Base-by-base conservation (phyloP, 108 stramenopile species). In the Thalassiosira profunda region DNA sequence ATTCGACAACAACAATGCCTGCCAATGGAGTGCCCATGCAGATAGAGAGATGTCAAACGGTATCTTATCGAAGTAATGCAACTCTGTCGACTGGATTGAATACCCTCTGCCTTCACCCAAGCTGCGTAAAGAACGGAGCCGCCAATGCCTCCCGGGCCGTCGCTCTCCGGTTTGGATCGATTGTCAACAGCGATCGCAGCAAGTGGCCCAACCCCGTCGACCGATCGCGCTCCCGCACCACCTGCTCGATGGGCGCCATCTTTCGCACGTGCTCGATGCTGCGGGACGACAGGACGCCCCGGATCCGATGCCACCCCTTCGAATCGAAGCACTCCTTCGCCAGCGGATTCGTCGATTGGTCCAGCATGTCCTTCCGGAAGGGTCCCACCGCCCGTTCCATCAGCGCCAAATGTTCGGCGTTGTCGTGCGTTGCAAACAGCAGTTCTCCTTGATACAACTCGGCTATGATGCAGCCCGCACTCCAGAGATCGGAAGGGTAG, bases 401-500 rank as follows among this genome's bases (percentile, higher is more conserved):
- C 63, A 98, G 61, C 20, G 98, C 98, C 47, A 99, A 71, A 64
- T 99, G 99, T 72, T 99, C 99, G 5, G 84, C 45, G 51, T 96
- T 96, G 61, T 97, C 93, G 69, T 98, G 97, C 7, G 98, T 98
- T 5, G 90, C 82, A 74, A 98, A 99, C 37, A 99, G 76, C 0
- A 98, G 87, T 28, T 97, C 86, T 2, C 98, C 98, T n/a, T 58
- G 65, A 63, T 87, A 96, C 17, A 99, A 70, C 78, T 99, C 99
- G 31, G 94, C 92, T 44, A 99, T 72, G 58, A 98, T 97, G 61
- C 99, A 99, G 0, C 97, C 98, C 20, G 81, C 73, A 5, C 87
- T 87, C 99, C 99, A 99, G 34, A 98, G 51, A 69, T 99, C 99
- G 11, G 95, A 94, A 4, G 98, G 96, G 63, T 80, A 92, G 53